Evolutionary conservation across 345 rosid genomes (phyloP).

Genomic region (Boechera stricta): DNA sequence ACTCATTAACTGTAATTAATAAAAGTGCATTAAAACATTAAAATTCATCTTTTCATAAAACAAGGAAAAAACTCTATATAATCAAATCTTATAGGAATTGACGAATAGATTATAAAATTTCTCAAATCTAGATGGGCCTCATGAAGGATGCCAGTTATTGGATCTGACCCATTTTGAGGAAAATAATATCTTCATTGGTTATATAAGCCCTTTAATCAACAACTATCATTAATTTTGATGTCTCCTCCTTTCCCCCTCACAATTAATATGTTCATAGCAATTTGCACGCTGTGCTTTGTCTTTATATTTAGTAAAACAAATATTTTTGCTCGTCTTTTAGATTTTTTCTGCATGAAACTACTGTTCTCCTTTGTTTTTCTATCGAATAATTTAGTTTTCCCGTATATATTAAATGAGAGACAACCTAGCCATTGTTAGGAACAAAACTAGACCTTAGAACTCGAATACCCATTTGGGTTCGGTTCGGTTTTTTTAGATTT

Average conservation of each 20-base stretch:
- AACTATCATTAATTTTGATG: not conserved
- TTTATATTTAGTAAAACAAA: not conserved
- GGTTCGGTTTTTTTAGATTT: no score
- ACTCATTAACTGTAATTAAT: no score
- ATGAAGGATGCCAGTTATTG: slow-evolving; percentile 14
- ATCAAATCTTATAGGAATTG: no score
- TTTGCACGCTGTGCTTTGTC: slow-evolving; percentile 28
- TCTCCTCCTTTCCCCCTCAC: slow-evolving; percentile 15
- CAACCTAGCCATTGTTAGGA: no score
- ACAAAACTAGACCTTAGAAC: not conserved
- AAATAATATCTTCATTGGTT: not conserved
- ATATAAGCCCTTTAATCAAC: not conserved
- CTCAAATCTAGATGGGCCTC: slow-evolving; percentile 2
- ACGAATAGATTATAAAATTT: no score
- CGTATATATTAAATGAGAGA: no score
- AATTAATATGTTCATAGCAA: slow-evolving; percentile 17
- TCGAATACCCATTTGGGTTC: no score
- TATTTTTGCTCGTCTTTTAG: not conserved
- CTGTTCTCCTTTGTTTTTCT: no score
- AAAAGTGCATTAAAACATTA: no score
- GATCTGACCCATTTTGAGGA: slow-evolving; percentile 2
- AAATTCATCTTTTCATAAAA: no score
- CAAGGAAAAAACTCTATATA: no score
- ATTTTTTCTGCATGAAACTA: not conserved
- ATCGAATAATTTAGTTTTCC: no score